phyloP scores from a whole-genome alignment of 2,329 filamentous ascomycete genomes.

The Monilinia fructigena region DNA sequence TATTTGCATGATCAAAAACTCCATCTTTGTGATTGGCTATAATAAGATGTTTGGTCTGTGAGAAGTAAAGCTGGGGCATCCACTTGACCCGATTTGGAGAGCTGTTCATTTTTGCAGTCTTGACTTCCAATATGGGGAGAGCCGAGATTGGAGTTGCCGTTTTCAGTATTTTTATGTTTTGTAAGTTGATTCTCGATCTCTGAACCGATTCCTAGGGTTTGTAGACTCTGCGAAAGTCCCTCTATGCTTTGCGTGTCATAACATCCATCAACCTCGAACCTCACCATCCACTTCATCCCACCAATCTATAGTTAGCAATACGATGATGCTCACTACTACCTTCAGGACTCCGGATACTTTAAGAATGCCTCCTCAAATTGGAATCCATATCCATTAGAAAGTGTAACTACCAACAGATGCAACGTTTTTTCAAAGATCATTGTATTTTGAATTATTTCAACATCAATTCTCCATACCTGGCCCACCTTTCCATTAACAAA shows the following conservation, averaged over 20 bases:
- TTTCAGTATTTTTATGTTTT: conserved; percentile 25
- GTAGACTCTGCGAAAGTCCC: not conserved
- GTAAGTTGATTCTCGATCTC: not conserved
- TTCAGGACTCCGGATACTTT: conserved; percentile 27
- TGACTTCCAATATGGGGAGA: conserved; percentile 31
- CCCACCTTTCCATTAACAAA: conserved; percentile 34
- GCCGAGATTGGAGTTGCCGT: conserved; percentile 26
- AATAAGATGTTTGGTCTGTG: conserved; percentile 31
- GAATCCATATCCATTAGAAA: conserved; percentile 37
- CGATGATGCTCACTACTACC: conserved; percentile 34
- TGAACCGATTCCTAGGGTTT: not conserved
- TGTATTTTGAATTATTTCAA: conserved; percentile 40
- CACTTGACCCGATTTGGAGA: conserved; percentile 9
- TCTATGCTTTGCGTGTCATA: not conserved
- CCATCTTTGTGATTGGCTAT: conserved; percentile 30
- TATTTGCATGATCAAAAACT: conserved; percentile 23
- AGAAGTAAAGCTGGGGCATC: conserved; percentile 35
- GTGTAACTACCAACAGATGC: conserved; percentile 25
- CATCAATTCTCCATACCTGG: conserved; percentile 39
- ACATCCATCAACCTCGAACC: conserved; percentile 39
- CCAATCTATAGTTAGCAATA: conserved; percentile 36
- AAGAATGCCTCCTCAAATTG: conserved; percentile 40
- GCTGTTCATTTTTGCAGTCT: conserved; percentile 23
- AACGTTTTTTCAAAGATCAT: conserved; percentile 40
- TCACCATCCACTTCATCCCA: conserved; percentile 35